A percentile compares a stretch with the other conserved stretches of the same genome.
These are phyloP conservation scores for Talaromyces sp. DNA, from an alignment of 2,329 filamentous ascomycete species.

Conservation along the genomic window DNA sequence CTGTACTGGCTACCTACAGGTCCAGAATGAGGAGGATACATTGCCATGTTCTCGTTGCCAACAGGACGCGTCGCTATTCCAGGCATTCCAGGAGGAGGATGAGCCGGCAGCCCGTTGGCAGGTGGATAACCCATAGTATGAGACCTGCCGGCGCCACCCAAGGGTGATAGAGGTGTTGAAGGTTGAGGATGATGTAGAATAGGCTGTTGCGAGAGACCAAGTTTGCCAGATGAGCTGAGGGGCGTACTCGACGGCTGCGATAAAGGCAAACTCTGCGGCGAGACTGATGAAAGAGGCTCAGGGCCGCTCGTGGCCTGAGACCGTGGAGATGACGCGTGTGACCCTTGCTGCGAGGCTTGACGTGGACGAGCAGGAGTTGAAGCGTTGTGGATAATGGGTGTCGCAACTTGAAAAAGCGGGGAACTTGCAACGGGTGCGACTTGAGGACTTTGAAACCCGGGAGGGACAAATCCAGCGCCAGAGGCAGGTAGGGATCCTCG, in stretches of 20 bases:
- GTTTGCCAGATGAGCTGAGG: constrained; percentile 59
- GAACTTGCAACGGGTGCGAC: constrained; percentile 58
- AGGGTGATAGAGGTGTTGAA: constrained; percentile 60
- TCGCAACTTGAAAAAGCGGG: constrained; percentile 72
- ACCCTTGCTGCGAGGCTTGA: constrained; percentile 73
- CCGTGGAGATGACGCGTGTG: constrained; percentile 61
- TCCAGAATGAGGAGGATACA: constrained; percentile 50
- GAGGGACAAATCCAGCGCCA: constrained; percentile 45
- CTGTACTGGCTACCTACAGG: constrained; percentile 53
- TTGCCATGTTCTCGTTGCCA: constrained; percentile 47
- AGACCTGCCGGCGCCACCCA: constrained; percentile 57
- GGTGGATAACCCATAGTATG: constrained; percentile 46
- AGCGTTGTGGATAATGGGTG: constrained; percentile 75
- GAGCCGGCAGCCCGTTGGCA: constrained; percentile 50
- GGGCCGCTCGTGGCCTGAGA: constrained; percentile 38
- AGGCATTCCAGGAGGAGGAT: constrained; percentile 49
- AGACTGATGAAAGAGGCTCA: constrained; percentile 59
- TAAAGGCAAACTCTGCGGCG: constrained; percentile 58
- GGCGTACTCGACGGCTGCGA: constrained; percentile 61
- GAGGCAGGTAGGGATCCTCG: constrained; percentile 57
- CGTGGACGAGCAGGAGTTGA: constrained; percentile 72
- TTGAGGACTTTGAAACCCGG: constrained; percentile 50
- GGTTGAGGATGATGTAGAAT: constrained; percentile 55
- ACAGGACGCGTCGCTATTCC: constrained; percentile 53
- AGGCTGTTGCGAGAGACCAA: constrained; percentile 47